A percentile compares a stretch with the other conserved stretches of the same genome.
Evolutionary conservation across 352 stramenopile genomes (phyloP).

Genomic region (Pythium periplocum): DNA sequence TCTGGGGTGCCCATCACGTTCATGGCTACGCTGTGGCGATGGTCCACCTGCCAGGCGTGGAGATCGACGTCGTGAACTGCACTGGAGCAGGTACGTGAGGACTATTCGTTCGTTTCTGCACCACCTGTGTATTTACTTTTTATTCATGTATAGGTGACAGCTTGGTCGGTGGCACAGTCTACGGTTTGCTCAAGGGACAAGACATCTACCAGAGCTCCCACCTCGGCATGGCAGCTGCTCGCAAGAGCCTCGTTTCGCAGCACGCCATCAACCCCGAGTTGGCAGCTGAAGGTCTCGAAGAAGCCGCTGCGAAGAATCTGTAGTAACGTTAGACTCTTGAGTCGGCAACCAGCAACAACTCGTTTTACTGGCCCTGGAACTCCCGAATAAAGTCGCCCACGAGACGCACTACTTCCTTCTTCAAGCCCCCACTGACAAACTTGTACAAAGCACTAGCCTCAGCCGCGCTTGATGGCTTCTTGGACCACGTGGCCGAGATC

Average conservation of each 20-base stretch:
- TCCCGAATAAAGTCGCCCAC: constrained; percentile 51
- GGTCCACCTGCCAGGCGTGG: constrained; percentile 56
- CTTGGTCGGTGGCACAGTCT: constrained; percentile 73
- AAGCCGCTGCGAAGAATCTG: constrained; percentile 1
- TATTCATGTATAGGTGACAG: constrained; percentile 46
- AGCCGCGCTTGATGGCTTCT: constrained; percentile 35
- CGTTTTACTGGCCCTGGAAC: constrained; percentile 58
- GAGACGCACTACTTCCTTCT: constrained; percentile 62
- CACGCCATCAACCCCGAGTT: constrained; percentile 61
- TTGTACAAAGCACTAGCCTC: constrained; percentile 43
- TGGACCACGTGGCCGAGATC: constrained; percentile 53
- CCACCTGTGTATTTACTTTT: constrained; percentile 2
- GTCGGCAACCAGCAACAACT: too few relatives aligned
- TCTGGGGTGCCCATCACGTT: constrained; percentile 55
- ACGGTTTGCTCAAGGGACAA: constrained; percentile 53
- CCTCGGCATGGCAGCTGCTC: constrained; percentile 69
- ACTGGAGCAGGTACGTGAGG: constrained; percentile 53
- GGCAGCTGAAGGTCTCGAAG: constrained; percentile 27
- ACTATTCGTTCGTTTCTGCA: too few relatives aligned
- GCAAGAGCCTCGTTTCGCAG: constrained; percentile 58
- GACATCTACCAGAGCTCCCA: constrained; percentile 67
- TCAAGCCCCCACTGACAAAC: constrained; percentile 51
- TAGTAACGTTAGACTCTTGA: too few relatives aligned
- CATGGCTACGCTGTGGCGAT: constrained; percentile 38
- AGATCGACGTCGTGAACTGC: constrained; percentile 61